phyloP scores from a whole-genome alignment of 1,139 yeast genomes.

The Geotrichum histeridarum region DNA sequence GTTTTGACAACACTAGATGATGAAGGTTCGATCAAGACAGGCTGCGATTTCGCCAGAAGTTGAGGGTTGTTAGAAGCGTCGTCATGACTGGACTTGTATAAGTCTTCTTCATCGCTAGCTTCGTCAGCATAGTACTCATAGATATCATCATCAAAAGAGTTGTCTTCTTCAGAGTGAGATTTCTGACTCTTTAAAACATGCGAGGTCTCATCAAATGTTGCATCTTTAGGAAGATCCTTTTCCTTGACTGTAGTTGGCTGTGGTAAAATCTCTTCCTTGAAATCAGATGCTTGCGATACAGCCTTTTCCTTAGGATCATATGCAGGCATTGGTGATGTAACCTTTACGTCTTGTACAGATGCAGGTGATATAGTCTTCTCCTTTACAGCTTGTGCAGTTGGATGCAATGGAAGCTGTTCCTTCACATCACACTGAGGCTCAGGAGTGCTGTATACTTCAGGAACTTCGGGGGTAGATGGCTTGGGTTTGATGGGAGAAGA shows the following conservation, averaged over 20 bases:
- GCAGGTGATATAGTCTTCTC: neutral
- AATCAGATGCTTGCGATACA: no score
- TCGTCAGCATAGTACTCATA: conserved; percentile 15
- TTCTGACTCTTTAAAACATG: no score
- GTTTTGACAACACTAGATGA: neutral
- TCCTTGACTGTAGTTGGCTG: neutral
- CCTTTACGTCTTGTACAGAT: neutral
- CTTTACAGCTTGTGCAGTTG: no score
- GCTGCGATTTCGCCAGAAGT: no score
- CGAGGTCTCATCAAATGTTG: neutral
- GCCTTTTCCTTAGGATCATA: neutral
- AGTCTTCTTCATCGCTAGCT: conserved; percentile 3
- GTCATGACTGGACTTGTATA: neutral
- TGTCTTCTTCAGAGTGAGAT: neutral
- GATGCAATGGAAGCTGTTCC: no score
- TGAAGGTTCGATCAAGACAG: neutral
- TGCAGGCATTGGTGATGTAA: neutral
- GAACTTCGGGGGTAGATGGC: neutral
- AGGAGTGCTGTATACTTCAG: neutral
- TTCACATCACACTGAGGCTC: neutral
- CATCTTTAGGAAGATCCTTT: neutral
- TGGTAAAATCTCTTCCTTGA: no score
- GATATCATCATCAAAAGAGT: conserved; percentile 16
- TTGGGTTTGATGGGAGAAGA: neutral
- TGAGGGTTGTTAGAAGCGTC: no score